These are phyloP conservation scores for Kwoniella shivajii DNA, from an alignment of 1,284 basidiomycete genomes.

Conservation along the genomic window DNA sequence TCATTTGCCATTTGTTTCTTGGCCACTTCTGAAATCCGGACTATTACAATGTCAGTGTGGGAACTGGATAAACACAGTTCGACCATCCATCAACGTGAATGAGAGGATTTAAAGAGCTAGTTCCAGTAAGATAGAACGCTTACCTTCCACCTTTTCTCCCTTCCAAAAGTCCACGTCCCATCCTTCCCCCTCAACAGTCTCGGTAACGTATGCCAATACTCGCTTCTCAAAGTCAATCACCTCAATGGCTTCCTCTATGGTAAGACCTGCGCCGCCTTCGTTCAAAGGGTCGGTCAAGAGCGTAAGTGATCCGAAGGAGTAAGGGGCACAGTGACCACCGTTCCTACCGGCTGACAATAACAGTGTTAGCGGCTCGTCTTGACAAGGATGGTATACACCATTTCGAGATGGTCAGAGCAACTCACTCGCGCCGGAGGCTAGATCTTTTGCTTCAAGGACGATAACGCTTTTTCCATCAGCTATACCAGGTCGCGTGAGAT, in stretches of 20 bases:
- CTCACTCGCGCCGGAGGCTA: constrained; percentile 42
- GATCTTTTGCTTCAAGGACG: constrained; percentile 43
- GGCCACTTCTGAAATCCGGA: background rate
- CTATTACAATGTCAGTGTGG: no score
- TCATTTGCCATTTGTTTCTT: constrained; percentile 2
- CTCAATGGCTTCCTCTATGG: constrained; percentile 49
- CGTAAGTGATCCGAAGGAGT: constrained; percentile 26
- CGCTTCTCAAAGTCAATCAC: constrained; percentile 65
- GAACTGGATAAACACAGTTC: background rate
- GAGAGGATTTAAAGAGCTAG: no score
- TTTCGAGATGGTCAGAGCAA: background rate
- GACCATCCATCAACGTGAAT: no score
- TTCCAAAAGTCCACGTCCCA: constrained; percentile 40
- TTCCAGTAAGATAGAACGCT: no score
- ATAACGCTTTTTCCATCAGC: constrained; percentile 30
- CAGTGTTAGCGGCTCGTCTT: background rate
- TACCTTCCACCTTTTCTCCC: constrained; percentile 33
- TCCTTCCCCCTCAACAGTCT: constrained; percentile 58
- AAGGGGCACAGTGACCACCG: constrained; percentile 46
- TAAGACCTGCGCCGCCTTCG: constrained; percentile 38
- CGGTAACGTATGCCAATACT: constrained; percentile 67
- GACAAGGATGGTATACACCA: background rate
- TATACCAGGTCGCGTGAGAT: constrained; percentile 33
- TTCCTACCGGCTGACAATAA: constrained; percentile 40
- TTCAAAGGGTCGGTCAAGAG: constrained; percentile 26